Evolutionary conservation across 2,329 filamentous ascomycete genomes (phyloP), one percentile per base, ranked within the genome.

Genomic region (Aulographum hederae): DNA sequence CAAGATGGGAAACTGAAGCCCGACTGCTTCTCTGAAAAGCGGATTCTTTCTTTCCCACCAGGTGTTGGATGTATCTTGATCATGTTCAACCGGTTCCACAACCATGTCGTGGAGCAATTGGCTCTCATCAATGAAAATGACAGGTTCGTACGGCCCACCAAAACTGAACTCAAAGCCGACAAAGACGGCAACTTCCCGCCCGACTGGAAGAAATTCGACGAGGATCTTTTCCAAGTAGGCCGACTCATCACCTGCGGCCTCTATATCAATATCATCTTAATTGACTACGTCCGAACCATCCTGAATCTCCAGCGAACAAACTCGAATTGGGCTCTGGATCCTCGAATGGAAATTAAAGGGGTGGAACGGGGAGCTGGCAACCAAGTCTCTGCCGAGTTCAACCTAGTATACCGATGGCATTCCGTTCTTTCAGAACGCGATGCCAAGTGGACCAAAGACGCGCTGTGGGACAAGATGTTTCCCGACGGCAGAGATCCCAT

Each of bases 381-480:
- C 44, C 73, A 78, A 40, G 79, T 86, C 4, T 86, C 79, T 0
- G 79, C 78, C 3, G 82, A 92, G 56, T 92, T 92, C 61, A 91
- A 89, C 46, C 63, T 92, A 6, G 77, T 78, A 41, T 91, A 92
- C 51, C 67, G 81, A 39, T 91, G 81, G 80, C 81, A 91, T 56
- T 81, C 79, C 3, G 73, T 76, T 41, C 78, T 89, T 42, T 67
- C 65, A 23, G 67, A 71, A 35, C 72, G 69, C 39, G 82, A 92
- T 43, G 81, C 89, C 45, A 63, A 73, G 40, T 91, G 81, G 80
- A 77, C 81, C 15, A n/a, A n/a, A n/a, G 65, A 82, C 41, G 60
- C 74, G 14, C 35, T 56, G 28, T 52, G 46, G 43, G 44, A 52
- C n/a, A 38, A 41, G 3, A 35, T 56, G 15, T 56, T 56, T 25